Conservation (phyloP, 495 filamentous ascomycete genomes). For the Bombardia bombarda region DNA sequence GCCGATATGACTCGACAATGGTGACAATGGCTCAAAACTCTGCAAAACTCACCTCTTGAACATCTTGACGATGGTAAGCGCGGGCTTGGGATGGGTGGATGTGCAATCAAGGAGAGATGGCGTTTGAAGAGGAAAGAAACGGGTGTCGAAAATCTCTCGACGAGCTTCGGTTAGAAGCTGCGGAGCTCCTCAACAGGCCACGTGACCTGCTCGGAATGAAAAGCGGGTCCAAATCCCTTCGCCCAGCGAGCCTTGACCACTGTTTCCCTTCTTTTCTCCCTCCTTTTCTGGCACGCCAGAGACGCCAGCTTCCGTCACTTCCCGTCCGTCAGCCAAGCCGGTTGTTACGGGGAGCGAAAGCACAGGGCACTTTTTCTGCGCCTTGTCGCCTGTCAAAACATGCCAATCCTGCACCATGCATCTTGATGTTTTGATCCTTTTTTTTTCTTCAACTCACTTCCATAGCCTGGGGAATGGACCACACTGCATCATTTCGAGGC, state of each 20-base stretch:
- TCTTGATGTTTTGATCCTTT: too few relatives aligned
- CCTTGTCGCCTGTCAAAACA: too few relatives aligned
- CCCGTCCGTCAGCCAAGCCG: background rate
- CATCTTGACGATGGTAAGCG: constrained; percentile 61
- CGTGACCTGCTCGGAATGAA: constrained; percentile 15
- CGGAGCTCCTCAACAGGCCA: constrained; percentile 23
- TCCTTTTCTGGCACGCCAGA: too few relatives aligned
- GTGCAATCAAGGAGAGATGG: constrained; percentile 29
- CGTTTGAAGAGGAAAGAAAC: constrained; percentile 29
- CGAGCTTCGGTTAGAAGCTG: constrained; percentile 30
- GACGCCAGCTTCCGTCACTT: too few relatives aligned
- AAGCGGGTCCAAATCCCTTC: too few relatives aligned
- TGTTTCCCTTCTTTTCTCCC: background rate
- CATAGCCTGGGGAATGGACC: too few relatives aligned
- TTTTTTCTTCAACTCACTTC: too few relatives aligned
- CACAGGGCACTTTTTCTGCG: too few relatives aligned
- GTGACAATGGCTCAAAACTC: constrained; percentile 27
- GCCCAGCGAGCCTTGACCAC: background rate
- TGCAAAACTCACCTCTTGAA: constrained; percentile 69
- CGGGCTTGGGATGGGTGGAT: constrained; percentile 35
- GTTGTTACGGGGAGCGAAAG: background rate
- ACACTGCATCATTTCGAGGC: too few relatives aligned
- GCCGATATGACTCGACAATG: constrained; percentile 7
- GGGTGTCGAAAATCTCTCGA: constrained; percentile 33
- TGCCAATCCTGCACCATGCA: too few relatives aligned